Conservation (phyloP, 176 grass and related monocot genomes). For the Typha latifolia region DNA sequence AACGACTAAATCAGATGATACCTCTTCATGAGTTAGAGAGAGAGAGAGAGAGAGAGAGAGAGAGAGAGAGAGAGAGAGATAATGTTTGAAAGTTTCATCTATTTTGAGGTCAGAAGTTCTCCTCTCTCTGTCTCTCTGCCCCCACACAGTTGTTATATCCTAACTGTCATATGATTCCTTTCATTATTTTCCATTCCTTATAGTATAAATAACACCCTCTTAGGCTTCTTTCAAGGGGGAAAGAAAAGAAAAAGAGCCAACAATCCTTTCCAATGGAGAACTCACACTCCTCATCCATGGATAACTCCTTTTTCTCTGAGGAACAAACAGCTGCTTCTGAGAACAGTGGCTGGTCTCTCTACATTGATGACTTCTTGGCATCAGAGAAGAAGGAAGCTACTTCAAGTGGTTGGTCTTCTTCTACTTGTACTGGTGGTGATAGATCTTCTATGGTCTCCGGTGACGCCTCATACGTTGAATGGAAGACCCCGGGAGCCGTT, state of each 20-base stretch:
- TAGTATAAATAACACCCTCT: background rate
- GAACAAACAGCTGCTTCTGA: background rate
- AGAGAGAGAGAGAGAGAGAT: too few species aligned
- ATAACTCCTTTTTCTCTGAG: background rate
- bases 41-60: too few species aligned
- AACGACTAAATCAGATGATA: too few species aligned
- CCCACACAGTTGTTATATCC: too few species aligned
- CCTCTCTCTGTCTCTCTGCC: too few species aligned
- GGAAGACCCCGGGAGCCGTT: background rate
- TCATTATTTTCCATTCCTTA: too few species aligned
- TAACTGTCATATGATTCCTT: too few species aligned
- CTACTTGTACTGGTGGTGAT: background rate
- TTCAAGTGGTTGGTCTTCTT: background rate
- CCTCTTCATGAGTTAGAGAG: too few species aligned
- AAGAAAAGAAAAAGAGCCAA: background rate
- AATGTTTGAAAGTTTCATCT: too few species aligned
- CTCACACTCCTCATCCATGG: background rate
- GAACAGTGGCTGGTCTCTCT: constrained; percentile 35
- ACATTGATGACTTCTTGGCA: constrained; percentile 39
- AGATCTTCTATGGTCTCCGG: background rate
- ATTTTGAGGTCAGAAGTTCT: too few species aligned
- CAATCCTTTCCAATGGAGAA: background rate
- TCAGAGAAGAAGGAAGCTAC: background rate
- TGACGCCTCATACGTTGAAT: background rate
- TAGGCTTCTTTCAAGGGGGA: background rate